Conservation (phyloP, 73 alveolate genomes). For the Effrenium voratum region DNA sequence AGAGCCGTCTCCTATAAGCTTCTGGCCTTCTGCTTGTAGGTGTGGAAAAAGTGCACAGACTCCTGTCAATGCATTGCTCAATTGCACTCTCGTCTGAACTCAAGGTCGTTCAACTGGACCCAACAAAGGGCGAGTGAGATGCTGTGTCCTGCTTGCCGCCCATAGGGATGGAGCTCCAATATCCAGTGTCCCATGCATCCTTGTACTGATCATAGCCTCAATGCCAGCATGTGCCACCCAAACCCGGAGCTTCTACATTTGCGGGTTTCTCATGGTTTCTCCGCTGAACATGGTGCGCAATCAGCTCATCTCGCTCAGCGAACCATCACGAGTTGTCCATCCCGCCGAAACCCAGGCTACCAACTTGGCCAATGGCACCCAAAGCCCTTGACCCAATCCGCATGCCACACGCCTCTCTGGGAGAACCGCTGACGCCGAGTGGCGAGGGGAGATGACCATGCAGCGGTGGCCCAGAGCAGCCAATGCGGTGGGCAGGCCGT, state of each 20-base stretch:
- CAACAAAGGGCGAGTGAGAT: background rate
- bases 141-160: slow-evolving; percentile 14
- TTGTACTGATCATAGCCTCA: slow-evolving; percentile 69
- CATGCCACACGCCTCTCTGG: no score
- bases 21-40: slow-evolving; percentile 75
- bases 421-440: no score
- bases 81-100: background rate
- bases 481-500: slow-evolving; percentile 91
- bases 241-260: no score
- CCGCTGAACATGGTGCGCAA: no score
- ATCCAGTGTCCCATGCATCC: slow-evolving; percentile 79
- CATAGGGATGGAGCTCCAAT: slow-evolving; percentile 48
- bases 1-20: no score
- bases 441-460: slow-evolving; percentile 74
- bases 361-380: no score
- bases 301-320: no score
- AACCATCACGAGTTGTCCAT: no score
- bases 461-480: slow-evolving; percentile 92
- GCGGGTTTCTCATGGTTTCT: no score
- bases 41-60: slow-evolving; percentile 75
- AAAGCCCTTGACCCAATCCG: no score
- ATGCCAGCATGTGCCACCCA: no score
- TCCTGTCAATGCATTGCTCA: background rate
- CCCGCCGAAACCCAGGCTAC: no score
- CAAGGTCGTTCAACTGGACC: background rate